Base-by-base conservation (phyloP, 768 basidiomycete species). In the Hypsizygus marmoreus region DNA sequence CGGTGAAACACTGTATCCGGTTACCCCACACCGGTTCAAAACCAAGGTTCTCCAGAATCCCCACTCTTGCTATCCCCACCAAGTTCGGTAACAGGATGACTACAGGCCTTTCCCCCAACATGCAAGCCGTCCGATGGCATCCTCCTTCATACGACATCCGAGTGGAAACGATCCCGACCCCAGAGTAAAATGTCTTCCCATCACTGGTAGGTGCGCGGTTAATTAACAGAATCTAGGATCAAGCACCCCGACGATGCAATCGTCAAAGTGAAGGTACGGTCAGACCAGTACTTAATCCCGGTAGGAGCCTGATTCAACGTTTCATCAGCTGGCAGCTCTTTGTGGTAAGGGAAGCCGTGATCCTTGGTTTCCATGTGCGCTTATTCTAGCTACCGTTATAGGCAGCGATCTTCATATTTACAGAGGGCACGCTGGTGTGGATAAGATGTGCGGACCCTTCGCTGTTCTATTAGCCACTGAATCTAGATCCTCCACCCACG, bases 361-460 rank as follows among this genome's bases (percentile, higher is more conserved):
- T n/a, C n/a, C n/a, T n/a, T n/a, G n/a, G n/a, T n/a, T n/a, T n/a
- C n/a, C n/a, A n/a, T n/a, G n/a, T n/a, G n/a, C n/a, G 4, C 8
- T 42, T 19, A 40, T 31, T 46, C 43, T 49, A n/a, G n/a, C 43
- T 13, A 23, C 35, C 20, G 36, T 23, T 30, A 20, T 49, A 77
- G 79, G 83, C 37, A 86, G 85, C 51, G 88, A 90, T 68, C 68
- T 88, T 14, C 89, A 91, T 52, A 60, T 82, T 24, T 91, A 90
- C 61, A 74, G 88, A 35, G 86, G 86, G 1, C 79, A 82, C 40
- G 78, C 70, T 40, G 72, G 68, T 3, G 64, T 80, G 23, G 64
- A 71, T 28, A 69, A 77, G 59, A 69, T 75, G 86, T 86, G 55
- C 54, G 81, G 51, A 22, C 16, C 25, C 13, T 43, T 8, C 20